Conservation (phyloP, 805 yeast genomes). For the Ogataea paraovalis region DNA sequence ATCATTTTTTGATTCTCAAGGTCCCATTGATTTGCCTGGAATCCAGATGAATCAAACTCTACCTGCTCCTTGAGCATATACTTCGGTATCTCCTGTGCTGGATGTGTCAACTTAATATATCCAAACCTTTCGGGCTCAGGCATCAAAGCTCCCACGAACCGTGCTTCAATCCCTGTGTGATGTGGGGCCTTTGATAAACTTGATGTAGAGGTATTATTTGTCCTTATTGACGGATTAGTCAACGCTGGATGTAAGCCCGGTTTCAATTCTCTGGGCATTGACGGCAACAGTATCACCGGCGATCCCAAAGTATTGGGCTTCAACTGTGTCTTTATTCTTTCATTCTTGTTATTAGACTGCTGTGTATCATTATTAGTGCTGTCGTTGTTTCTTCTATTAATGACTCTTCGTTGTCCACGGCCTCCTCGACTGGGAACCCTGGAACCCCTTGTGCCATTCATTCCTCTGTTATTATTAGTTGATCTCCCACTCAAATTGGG, state of each 20-base stretch:
- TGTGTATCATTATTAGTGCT: neutral
- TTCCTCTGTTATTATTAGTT: neutral
- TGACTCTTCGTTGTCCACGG: neutral
- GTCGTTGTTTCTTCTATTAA: neutral
- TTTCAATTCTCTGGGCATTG: no score
- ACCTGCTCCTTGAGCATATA: conserved; percentile 31
- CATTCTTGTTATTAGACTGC: neutral
- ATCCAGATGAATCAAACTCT: conserved; percentile 33
- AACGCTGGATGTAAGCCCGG: neutral
- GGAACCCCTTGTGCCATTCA: neutral
- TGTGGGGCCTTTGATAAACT: neutral
- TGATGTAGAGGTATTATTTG: neutral
- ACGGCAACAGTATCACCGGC: no score
- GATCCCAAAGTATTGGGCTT: no score
- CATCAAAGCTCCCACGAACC: conserved; percentile 30
- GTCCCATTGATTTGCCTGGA: conserved; percentile 61
- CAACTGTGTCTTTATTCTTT: neutral
- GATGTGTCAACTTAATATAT: conserved; percentile 21
- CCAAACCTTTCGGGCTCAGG: conserved; percentile 27
- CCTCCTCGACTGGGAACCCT: conserved; percentile 3
- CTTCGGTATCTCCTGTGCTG: conserved; percentile 23
- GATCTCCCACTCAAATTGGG: neutral
- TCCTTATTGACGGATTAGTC: neutral
- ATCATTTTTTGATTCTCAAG: conserved; percentile 61
- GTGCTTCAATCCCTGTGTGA: conserved; percentile 18